Evolutionary conservation across 164 flowering plant species (phyloP).

Genomic region (Vitis rotundifolia): DNA sequence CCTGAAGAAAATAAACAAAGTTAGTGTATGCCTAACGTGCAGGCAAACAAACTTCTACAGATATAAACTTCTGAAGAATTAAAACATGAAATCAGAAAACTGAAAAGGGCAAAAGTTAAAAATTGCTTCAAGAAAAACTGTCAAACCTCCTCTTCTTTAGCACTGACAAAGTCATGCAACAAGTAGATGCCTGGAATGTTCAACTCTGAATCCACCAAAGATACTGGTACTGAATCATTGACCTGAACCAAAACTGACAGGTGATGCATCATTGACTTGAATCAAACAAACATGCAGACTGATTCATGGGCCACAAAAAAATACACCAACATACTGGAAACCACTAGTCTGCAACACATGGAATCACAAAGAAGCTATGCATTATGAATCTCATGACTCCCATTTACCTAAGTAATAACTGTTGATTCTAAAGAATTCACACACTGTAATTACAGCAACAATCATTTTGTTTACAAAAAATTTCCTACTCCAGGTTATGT

Average conservation of each 20-base stretch:
- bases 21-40: neutral
- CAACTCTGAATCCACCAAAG: slow-evolving; percentile 58
- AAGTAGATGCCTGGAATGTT: slow-evolving; percentile 80
- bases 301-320: neutral
- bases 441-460: too few relatives aligned
- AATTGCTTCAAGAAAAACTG: neutral
- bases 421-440: too few relatives aligned
- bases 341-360: too few relatives aligned
- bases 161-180: slow-evolving; percentile 65
- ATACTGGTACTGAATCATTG: slow-evolving; percentile 52
- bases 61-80: neutral
- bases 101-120: neutral
- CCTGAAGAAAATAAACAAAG: slow-evolving; percentile 33
- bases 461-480: too few relatives aligned
- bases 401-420: too few relatives aligned
- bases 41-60: neutral
- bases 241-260: slow-evolving; percentile 46
- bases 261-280: slow-evolving; percentile 35
- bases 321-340: neutral
- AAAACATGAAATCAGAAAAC: neutral
- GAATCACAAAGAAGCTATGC: too few relatives aligned
- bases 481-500: too few relatives aligned
- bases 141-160: slow-evolving; percentile 68
- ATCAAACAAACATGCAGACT: neutral
- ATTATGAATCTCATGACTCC: too few relatives aligned